Evolutionary conservation across 2,329 filamentous ascomycete genomes (phyloP), one percentile per base, ranked within the genome.

Genomic region (Samsoniella hepiali): DNA sequence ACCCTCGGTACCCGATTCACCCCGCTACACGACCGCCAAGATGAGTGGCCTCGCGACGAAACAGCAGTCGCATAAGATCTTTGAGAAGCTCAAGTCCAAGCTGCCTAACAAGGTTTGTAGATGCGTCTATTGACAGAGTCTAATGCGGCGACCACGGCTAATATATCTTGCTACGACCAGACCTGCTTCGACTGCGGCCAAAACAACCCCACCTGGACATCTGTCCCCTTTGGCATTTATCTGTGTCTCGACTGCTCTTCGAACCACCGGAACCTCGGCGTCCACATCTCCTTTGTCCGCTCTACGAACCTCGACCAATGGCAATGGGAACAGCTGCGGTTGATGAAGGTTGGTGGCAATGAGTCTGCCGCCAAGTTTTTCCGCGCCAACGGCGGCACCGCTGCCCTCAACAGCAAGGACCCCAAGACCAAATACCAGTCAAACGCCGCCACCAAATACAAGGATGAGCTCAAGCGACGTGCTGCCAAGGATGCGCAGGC

Each of bases 331-430:
- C 95, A 99, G 77, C 84, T 99, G 65, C 91, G 95, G 59, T 79
- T 94, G 64, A 98, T 99, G 94, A 99, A 99, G 80, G 93, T 98
- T 17, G 95, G 95, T 68, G 95, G 95, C 64, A 99, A 99, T 73
- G 94, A 98, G 79, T 97, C 93, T 64, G 95, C 95, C 56, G 97
- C 93, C 72, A 97, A 97, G 79, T 99, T 92, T 82, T 99, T 98
- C 82, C 93, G 97, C 79, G 89, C 92, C 70, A 95, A 99, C 75
- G 95, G 95, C 67, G 95, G 95, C 66, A 93, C 91, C 47, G 93
- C 94, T 57, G 94, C 94, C 62, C 85, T 99, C 66, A 92, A 92
- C 69, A 97, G 93, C 85, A 98, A 98, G 78, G 95, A 99, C 73
- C 85, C 90, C 55, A 98, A 97, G 81, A 93, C 91, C 63, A 99